Conservation (phyloP, 176 grass and related monocot species). For the Oryza punctata region DNA sequence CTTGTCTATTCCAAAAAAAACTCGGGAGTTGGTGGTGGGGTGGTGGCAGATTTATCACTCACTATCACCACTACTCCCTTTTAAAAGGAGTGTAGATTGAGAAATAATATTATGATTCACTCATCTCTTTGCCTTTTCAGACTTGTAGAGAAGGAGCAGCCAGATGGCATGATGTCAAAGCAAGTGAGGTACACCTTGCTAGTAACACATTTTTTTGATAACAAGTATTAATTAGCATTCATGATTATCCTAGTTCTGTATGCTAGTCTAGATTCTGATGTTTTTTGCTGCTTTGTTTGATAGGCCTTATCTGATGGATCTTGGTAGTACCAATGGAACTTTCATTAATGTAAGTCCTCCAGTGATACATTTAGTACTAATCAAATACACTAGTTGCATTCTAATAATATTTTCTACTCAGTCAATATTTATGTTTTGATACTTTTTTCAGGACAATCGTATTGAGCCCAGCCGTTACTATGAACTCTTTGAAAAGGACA, state of each 20-base stretch:
- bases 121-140: conserved; percentile 47
- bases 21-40: no score
- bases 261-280: background rate
- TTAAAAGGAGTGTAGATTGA: background rate
- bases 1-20: no score
- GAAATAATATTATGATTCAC: conserved; percentile 28
- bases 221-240: background rate
- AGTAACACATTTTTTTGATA: background rate
- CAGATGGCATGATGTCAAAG: conserved; percentile 85
- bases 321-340: conserved; percentile 91
- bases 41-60: no score
- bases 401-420: background rate
- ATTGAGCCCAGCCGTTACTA: conserved; percentile 89
- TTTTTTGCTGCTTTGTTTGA: conserved; percentile 26
- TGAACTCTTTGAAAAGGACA: conserved; percentile 96
- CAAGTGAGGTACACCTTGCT: conserved; percentile 64
- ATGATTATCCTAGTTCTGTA: background rate
- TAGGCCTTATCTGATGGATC: conserved; percentile 95
- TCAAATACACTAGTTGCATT: background rate
- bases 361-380: conserved; percentile 9
- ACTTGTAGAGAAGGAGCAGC: conserved; percentile 87
- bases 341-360: conserved; percentile 84
- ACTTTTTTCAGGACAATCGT: conserved; percentile 65
- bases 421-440: background rate
- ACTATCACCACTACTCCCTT: no score